Evolutionary conservation across 1,284 basidiomycete species (phyloP).

Genomic region (Puccinia coronata): DNA sequence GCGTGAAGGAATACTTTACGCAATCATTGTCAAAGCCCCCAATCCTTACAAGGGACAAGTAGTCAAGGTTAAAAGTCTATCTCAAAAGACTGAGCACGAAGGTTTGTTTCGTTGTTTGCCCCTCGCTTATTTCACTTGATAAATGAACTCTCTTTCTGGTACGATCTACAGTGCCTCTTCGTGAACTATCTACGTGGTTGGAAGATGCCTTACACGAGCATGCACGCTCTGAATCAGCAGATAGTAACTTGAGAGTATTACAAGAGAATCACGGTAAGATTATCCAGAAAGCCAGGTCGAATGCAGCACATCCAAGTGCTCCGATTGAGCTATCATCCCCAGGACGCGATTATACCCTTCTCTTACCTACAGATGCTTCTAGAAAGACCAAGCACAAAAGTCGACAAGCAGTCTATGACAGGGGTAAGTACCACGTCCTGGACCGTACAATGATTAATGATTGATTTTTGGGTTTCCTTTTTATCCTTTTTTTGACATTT

Average conservation of each 20-base stretch:
- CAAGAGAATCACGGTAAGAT: constrained; percentile 7
- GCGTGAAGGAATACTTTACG: constrained; percentile 42
- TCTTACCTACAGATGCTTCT: constrained; percentile 27
- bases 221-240: constrained; percentile 24
- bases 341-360: constrained; percentile 29
- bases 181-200: constrained; percentile 33
- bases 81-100: constrained; percentile 43
- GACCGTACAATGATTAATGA: not conserved
- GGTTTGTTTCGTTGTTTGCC: constrained; percentile 15
- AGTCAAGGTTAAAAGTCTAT: constrained; percentile 41
- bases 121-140: not conserved
- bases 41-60: constrained; percentile 45
- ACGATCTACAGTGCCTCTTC: constrained; percentile 33
- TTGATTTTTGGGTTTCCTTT: not conserved
- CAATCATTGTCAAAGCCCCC: constrained; percentile 46
- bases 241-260: constrained; percentile 14
- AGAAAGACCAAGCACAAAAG: constrained; percentile 45
- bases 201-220: constrained; percentile 43
- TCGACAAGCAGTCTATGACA: constrained; percentile 42
- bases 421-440: not conserved
- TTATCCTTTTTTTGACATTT: not conserved
- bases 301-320: constrained; percentile 1
- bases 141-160: not conserved
- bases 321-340: constrained; percentile 29
- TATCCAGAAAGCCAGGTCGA: constrained; percentile 32